A percentile compares a stretch with the other conserved stretches of the same genome.
These are phyloP conservation scores for Aspergillus texensis DNA, from an alignment of 2,329 filamentous ascomycete genomes.

Conservation along the genomic window DNA sequence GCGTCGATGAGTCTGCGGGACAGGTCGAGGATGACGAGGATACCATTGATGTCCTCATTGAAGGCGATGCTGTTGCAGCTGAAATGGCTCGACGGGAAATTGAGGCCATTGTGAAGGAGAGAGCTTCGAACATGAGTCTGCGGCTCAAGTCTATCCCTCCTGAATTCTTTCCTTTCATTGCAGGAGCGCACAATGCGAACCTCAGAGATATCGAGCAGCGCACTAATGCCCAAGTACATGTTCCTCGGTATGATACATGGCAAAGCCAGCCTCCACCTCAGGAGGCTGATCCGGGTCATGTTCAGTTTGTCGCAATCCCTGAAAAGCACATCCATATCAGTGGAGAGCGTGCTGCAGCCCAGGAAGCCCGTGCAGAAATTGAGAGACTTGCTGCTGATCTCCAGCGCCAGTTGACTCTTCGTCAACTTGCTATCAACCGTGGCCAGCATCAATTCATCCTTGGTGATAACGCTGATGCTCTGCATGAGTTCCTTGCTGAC, in stretches of 20 bases:
- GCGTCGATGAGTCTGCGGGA: conserved; percentile 67
- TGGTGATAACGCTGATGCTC: conserved; percentile 75
- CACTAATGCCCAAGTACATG: conserved; percentile 76
- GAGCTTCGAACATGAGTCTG: conserved; percentile 77
- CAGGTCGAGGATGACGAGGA: conserved; percentile 77
- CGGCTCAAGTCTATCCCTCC: conserved; percentile 82
- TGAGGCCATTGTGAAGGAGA: conserved; percentile 82
- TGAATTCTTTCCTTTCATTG: conserved; percentile 94
- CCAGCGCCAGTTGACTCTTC: conserved; percentile 71
- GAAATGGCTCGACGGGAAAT: conserved; percentile 83
- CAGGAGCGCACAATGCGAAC: conserved; percentile 72
- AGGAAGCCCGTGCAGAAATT: conserved; percentile 76
- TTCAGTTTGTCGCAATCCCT: conserved; percentile 70
- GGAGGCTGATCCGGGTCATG: conserved; percentile 63
- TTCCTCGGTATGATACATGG: conserved; percentile 81
- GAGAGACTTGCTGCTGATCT: conserved; percentile 78
- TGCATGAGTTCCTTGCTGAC: conserved; percentile 84
- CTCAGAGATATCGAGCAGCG: conserved; percentile 70
- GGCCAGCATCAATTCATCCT: conserved; percentile 95
- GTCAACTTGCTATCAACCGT: conserved; percentile 79
- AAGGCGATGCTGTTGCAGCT: conserved; percentile 87
- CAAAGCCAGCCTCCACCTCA: conserved; percentile 67
- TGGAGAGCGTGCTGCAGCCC: conserved; percentile 81
- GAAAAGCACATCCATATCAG: conserved; percentile 81
- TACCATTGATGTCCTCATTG: conserved; percentile 81